Percentiles rank a stretch among this genome's conserved stretches.
phyloP scores from a whole-genome alignment of 805 yeast species.

The Yamadazyma insecticola region DNA sequence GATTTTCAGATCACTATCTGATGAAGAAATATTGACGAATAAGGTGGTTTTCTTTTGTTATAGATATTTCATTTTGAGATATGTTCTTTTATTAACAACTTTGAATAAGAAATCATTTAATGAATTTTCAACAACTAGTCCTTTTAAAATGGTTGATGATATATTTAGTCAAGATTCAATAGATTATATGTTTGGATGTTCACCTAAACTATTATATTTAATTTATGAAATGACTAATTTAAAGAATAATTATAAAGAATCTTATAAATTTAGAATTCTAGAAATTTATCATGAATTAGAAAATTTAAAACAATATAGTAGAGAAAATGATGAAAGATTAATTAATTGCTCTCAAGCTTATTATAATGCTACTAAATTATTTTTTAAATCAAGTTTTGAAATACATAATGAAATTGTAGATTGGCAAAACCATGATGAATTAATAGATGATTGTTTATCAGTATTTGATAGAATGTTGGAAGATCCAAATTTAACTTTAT shows the following conservation, averaged over 20 bases:
- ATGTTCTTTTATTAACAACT: constrained; percentile 20
- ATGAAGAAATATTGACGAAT: constrained; percentile 14
- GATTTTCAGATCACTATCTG: constrained; percentile 17
- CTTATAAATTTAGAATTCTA: constrained; percentile 9
- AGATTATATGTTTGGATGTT: constrained; percentile 31
- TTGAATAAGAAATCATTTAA: constrained; percentile 13
- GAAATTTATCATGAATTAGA: constrained; percentile 7
- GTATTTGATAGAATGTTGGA: constrained; percentile 3
- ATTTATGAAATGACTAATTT: constrained; percentile 15
- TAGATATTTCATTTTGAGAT: constrained; percentile 24
- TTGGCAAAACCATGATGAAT: neutral
- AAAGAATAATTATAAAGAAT: constrained; percentile 10
- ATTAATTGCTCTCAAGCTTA: constrained; percentile 15
- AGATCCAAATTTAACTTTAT: constrained; percentile 9
- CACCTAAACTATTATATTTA: constrained; percentile 20
- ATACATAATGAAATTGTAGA: constrained; percentile 1
- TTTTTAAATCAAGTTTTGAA: constrained; percentile 6
- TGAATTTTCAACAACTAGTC: constrained; percentile 11
- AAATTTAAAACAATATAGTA: constrained; percentile 3
- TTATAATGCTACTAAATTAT: constrained; percentile 13
- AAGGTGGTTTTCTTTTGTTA: constrained; percentile 22
- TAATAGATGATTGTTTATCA: neutral
- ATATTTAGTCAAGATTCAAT: constrained; percentile 18
- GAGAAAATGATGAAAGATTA: constrained; percentile 8
- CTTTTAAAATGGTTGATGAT: constrained; percentile 18